Evolutionary conservation across 176 grass and related monocot genomes (phyloP), one percentile per base, ranked within the genome.

Genomic region (Pontederia paniculata): DNA sequence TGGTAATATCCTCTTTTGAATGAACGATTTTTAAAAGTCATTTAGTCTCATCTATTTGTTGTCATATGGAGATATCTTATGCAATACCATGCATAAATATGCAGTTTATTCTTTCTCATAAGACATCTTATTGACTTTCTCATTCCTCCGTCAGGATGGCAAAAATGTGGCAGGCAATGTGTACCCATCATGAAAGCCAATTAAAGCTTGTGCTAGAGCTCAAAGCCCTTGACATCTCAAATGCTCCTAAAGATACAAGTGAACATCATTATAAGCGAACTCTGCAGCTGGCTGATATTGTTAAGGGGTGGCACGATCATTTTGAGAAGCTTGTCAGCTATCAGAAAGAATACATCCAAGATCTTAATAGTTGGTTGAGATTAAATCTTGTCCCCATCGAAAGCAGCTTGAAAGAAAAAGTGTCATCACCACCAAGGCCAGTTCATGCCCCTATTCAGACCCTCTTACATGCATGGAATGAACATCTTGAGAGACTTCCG

Each of bases 161-260:
- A 16, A 88, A 85, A 72, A 98, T 98, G 94, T 98, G 94, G 94
- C 77, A 89, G 55, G 76, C 72, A 37, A 91, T 98, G 94, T 69
- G 62, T 65, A 20, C 53, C 46, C 80, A 98, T 74, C 94, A 98
- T 21, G 50, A 53, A 44, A 68, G 67, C 17, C 94, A 98, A 65
- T 77, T 88, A 68, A 75, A 76, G 63, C 78, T 52, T 69, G 80
- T 88, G 45, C 12, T 73, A 55, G 58, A 84, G 25, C 75, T 98
- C 60, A 98, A 77, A 71, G 71, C 78, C 21, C 62, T 84, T 55
- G 83, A 88, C 72, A 80, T 84, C 44, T 76, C 94, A 21, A 75
- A 88, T 63, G 79, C 83, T 57, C 74, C 71, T 42, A 82, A 82
- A 31, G 83, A 88, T 66, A 98, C 87, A 57, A 98, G 80, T 25